Base-by-base conservation (phyloP, 345 rosid species). In the Populus pruinosa region DNA sequence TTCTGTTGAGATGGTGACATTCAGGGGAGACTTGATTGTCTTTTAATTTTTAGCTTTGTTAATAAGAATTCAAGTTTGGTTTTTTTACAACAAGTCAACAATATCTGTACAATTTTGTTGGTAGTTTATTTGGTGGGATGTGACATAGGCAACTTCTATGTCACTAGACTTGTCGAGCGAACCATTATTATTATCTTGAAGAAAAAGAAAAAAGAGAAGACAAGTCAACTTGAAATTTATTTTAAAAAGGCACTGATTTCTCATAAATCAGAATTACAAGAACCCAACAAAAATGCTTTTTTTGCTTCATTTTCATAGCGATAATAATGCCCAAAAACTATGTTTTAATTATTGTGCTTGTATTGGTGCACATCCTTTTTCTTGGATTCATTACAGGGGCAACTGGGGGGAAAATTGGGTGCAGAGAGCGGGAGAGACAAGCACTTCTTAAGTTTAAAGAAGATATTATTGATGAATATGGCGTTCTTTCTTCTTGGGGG, bases 401-500 rank as follows among this genome's bases (percentile, higher is more conserved):
- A n/a, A 23, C 14, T 23, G 29, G 64, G 25, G 29, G 5, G 0
- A 1, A 23, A 25, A n/a, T n/a, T 3, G 38, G 14, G 31, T 82
- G 85, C 71, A 55, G 55, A 47, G 78, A 77, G 41, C 68, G 29
- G 1, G 83, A 83, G 70, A 83, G 78, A 35, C 76, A 38, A 70
- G 81, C 85, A 21, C 83, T 82, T 5, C 79, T 84, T 27, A 11
- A 27, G 12, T 39, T 82, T 47, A 84, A 76, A 67, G 59, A 73
- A 44, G 74, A 65, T 64, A 77, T 84, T 10, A 33, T 49, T 3
- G 87, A 81, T 71, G 67, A 76, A 0, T 62, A 56, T 36, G 71
- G 41, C 13, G 70, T 21, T n/a, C 73, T 84, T 35, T 84, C 86
- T 39, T 81, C 84, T 2, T 84, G 80, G 84, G 77, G 81, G 14